Base-by-base conservation (phyloP, 208 protist species). In the Crithidia acanthocephali region DNA sequence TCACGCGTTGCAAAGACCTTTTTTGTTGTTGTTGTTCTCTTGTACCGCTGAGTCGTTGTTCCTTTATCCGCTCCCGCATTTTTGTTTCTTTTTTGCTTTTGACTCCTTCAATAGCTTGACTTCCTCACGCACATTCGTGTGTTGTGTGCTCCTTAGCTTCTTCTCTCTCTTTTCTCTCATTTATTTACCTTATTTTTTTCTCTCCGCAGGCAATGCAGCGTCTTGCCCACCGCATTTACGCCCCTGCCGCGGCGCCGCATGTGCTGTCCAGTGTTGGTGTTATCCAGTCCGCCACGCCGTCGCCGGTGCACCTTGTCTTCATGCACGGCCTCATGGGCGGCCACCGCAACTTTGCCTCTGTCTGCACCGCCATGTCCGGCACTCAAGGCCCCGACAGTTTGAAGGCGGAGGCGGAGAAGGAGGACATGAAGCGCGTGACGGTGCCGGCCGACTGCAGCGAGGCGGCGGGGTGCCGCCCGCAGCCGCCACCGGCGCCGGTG, bases 321-420 rank as follows among this genome's bases (percentile, higher is more conserved):
- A 63, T 79, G 72, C 82, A 87, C 68, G 82, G 78, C n/a, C 72
- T 87, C 30, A 51, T 87, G 32, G 82, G 82, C 28, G 53, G 28
- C 32, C 69, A 74, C 35, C 66, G 63, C 64, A 83, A 87, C 64
- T 87, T 79, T 52, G 27, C 66, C 67, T 77, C 78, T 9, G 55
- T 87, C 53, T 80, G 74, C 57, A 50, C 48, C 25, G 72, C 74
- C 6, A 50, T 87, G 48, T 69, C 82, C 6, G 82, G 74, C 8
- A n/a, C 50, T 9, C 72, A 82, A 32, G 33, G 68, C 13, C 66
- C 62, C n/a, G 61, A 55, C 7, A 70, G 75, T 25, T 40, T 76
- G 20, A 30, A 55, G 23, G 62, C 68, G 0, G 78, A 83, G 28
- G 47, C 48, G 6, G 63, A 67, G 60, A 73, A 51, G 52, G 68